Percentiles rank a stretch among this genome's conserved stretches.
Evolutionary conservation across 73 alveolate genomes (phyloP).

Genomic region (Paramecium biaurelia): DNA sequence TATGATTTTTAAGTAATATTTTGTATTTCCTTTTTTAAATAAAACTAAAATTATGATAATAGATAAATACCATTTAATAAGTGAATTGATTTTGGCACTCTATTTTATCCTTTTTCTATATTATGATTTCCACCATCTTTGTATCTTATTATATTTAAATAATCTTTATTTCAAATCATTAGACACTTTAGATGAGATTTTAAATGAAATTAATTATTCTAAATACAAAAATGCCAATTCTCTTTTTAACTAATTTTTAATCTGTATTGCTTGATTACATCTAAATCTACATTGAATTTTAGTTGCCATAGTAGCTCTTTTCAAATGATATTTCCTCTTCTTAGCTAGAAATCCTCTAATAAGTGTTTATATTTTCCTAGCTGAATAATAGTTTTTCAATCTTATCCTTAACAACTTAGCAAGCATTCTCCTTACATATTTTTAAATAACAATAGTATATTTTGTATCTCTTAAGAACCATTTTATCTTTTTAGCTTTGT

Average conservation of each 20-base stretch:
- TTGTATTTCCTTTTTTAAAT: neutral
- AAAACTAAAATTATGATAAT: neutral
- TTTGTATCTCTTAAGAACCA: constrained; percentile 27
- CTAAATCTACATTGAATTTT: constrained; percentile 34
- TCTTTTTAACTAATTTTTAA: neutral
- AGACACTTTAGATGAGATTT: neutral
- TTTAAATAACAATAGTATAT: constrained; percentile 5
- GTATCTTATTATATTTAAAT: neutral
- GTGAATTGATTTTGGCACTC: neutral
- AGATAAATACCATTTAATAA: neutral
- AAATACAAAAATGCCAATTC: constrained; percentile 33
- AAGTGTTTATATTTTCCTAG: constrained; percentile 3
- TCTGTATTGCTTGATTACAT: neutral
- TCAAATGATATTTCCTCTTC: neutral
- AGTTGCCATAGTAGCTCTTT: constrained; percentile 9
- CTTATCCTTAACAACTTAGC: neutral
- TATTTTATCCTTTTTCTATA: neutral
- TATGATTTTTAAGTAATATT: neutral
- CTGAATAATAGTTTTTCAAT: neutral
- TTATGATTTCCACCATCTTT: constrained; percentile 38
- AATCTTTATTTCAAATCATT: neutral
- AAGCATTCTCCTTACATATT: constrained; percentile 29
- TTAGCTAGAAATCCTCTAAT: constrained; percentile 51
- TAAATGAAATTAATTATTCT: constrained; percentile 13
- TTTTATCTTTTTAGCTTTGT: neutral